phyloP scores from a whole-genome alignment of 257 asterid genomes.

The Solanum chiquidenum region DNA sequence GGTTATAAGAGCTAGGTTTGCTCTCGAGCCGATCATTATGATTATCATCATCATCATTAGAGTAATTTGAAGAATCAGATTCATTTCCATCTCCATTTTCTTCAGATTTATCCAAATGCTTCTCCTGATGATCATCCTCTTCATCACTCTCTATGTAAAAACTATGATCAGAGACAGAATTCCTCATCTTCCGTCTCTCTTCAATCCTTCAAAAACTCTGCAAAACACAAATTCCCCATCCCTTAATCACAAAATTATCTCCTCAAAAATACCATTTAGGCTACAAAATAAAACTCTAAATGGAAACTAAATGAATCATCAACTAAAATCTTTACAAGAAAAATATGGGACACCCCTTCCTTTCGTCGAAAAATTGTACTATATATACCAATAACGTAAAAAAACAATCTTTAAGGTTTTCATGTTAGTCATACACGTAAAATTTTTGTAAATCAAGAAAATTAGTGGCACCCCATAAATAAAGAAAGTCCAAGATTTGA shows the following conservation, averaged over 20 bases:
- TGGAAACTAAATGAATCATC: neutral
- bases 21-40: conserved; percentile 24
- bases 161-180: conserved; percentile 65
- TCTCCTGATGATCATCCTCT: conserved; percentile 44
- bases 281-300: neutral
- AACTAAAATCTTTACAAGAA: neutral
- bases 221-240: conserved; percentile 5
- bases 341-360: neutral
- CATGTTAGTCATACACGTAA: neutral
- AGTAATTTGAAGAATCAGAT: conserved; percentile 47
- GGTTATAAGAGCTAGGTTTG: conserved; percentile 30
- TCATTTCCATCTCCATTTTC: conserved; percentile 41
- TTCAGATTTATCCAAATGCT: conserved; percentile 25
- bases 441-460: neutral
- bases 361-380: neutral
- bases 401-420: neutral
- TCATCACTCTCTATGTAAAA: conserved; percentile 82
- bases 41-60: conserved; percentile 33
- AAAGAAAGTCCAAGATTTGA: neutral
- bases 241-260: neutral
- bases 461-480: neutral
- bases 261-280: neutral
- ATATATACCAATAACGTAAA: neutral
- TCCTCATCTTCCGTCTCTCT: conserved; percentile 44
- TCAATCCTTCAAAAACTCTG: conserved; percentile 12